Conservation (phyloP, 371 early-diverging fungal genomes). For the Amoeboaphelidium protococcarum region DNA sequence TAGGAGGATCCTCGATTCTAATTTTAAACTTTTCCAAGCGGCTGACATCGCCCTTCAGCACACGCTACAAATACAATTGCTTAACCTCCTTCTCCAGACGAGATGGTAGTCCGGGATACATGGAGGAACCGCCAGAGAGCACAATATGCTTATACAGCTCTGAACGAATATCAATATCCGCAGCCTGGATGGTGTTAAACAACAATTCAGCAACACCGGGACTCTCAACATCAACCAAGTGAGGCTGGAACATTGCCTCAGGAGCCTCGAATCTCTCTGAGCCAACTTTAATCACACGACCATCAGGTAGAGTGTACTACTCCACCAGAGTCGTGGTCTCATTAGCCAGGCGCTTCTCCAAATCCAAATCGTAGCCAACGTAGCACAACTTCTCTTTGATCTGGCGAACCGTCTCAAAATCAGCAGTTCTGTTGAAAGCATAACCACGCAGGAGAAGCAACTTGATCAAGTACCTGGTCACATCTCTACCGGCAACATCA, state of each 20-base stretch:
- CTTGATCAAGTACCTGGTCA: slow-evolving; percentile 86
- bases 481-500: slow-evolving; percentile 87
- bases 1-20: slow-evolving; percentile 86
- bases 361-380: slow-evolving; percentile 74
- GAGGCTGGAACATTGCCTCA: slow-evolving; percentile 91
- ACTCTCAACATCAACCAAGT: slow-evolving; percentile 75
- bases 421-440: slow-evolving; percentile 85
- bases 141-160: slow-evolving; percentile 90
- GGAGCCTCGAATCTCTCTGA: slow-evolving; percentile 93
- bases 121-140: slow-evolving; percentile 85
- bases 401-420: slow-evolving; percentile 88
- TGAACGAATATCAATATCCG: slow-evolving; percentile 69
- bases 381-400: slow-evolving; percentile 93
- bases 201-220: slow-evolving; percentile 81
- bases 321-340: slow-evolving; percentile 90
- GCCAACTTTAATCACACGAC: slow-evolving; percentile 88
- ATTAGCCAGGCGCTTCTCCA: slow-evolving; percentile 75
- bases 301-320: slow-evolving; percentile 87
- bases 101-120: slow-evolving; percentile 89
- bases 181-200: slow-evolving; percentile 65
- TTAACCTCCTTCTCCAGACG: slow-evolving; percentile 92
- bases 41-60: slow-evolving; percentile 51
- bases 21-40: slow-evolving; percentile 88
- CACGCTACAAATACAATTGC: slow-evolving; percentile 67
- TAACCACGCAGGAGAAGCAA: slow-evolving; percentile 75